Conservation (phyloP, 2,329 filamentous ascomycete genomes). For the Calonectria pseudoreteaudii region DNA sequence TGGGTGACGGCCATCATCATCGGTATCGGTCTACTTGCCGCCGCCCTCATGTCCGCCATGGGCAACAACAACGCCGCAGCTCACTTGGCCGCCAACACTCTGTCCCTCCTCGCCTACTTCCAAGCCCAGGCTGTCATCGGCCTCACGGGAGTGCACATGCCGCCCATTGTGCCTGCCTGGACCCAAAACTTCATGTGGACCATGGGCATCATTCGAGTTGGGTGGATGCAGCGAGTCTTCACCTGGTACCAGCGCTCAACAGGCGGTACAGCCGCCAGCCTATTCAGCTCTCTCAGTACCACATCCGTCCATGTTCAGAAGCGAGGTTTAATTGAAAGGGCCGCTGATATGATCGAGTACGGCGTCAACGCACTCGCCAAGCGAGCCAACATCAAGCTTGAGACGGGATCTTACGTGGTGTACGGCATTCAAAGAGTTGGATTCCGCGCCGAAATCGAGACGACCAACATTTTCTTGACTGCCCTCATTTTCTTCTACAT, state of each 20-base stretch:
- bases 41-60: constrained; percentile 87
- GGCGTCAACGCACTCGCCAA: constrained; percentile 48
- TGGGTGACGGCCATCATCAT: constrained; percentile 92
- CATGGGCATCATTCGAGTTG: constrained; percentile 90
- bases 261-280: constrained; percentile 82
- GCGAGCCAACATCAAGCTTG: constrained; percentile 64
- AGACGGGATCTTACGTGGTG: constrained; percentile 70
- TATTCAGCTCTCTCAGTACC: constrained; percentile 78
- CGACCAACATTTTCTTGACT: constrained; percentile 93
- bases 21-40: constrained; percentile 83
- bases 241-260: constrained; percentile 97
- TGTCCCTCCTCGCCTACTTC: constrained; percentile 93
- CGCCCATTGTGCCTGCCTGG: constrained; percentile 91
- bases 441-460: constrained; percentile 87
- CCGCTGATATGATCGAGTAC: constrained; percentile 49
- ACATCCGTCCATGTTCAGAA: constrained; percentile 87
- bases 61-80: constrained; percentile 94
- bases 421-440: constrained; percentile 90
- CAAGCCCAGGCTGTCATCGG: constrained; percentile 93
- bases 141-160: constrained; percentile 82
- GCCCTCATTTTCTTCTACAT: constrained; percentile 89
- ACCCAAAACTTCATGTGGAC: constrained; percentile 98
- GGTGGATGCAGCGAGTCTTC: constrained; percentile 86
- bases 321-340: constrained; percentile 62
- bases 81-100: constrained; percentile 91